Evolutionary conservation across 202 grass and related monocot species (phyloP).

Genomic region (Setaria italica): DNA sequence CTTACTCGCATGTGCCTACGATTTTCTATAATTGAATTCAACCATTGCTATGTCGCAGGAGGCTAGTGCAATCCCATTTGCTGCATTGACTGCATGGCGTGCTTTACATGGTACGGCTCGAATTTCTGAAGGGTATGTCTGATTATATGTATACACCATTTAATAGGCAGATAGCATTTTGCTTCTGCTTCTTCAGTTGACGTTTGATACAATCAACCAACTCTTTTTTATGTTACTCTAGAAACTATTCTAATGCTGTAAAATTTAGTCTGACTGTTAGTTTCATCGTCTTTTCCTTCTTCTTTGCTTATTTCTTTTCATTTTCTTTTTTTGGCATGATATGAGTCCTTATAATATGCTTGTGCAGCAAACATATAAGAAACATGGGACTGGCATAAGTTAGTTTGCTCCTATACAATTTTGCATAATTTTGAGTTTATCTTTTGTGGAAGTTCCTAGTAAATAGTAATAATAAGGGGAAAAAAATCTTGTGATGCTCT

Average conservation of each 20-base stretch:
- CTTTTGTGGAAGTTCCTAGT: not conserved
- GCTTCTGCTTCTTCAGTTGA: slow-evolving; percentile 19
- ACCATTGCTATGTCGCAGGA: slow-evolving; percentile 56
- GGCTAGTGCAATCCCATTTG: slow-evolving; percentile 93
- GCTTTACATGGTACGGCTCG: slow-evolving; percentile 83
- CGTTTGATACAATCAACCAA: slow-evolving; percentile 5
- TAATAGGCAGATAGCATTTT: slow-evolving; percentile 1
- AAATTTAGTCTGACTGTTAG: not conserved
- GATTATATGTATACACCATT: slow-evolving; percentile 35
- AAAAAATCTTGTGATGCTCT: not conserved
- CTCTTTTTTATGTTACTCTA: slow-evolving; percentile 31
- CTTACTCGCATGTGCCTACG: slow-evolving; percentile 17
- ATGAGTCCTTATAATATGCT: slow-evolving; percentile 9
- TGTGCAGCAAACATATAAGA: not conserved
- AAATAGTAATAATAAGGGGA: not conserved
- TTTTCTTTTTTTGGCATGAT: not conserved
- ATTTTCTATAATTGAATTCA: not conserved
- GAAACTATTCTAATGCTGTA: slow-evolving; percentile 8
- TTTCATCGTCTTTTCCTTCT: not conserved
- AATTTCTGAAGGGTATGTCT: slow-evolving; percentile 85
- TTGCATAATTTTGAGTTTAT: not conserved
- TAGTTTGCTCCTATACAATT: not conserved
- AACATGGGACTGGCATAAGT: slow-evolving; percentile 31
- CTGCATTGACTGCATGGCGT: slow-evolving; percentile 98
- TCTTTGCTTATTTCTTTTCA: not conserved